Base-by-base conservation (phyloP, 768 basidiomycete species). In the Pulveroboletus sp. region DNA sequence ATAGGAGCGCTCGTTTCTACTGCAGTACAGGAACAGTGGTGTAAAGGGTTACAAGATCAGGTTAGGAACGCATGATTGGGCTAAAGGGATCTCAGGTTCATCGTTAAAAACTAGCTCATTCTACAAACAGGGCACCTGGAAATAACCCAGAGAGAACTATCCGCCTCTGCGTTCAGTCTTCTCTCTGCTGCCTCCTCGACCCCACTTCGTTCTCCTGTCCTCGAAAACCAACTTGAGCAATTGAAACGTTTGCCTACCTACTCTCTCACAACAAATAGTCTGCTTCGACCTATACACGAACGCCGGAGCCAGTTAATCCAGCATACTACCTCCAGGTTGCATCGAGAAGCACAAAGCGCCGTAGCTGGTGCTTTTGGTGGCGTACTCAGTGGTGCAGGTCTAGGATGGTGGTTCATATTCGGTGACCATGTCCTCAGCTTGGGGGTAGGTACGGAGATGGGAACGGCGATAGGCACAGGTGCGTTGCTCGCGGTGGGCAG, bases 41-140 rank as follows among this genome's bases (percentile, higher is more conserved):
- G 72, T 39, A 68, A 64, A 53, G 74, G 71, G 2, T 67, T 84
- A 15, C 79, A 84, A 58, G 70, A 71, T 60, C 70, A 78, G 69
- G 82, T 80, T 50, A 31, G 43, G 44, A 13, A n/a, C 15, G 26
- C 45, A 35, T 30, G 36, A 10, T 38, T 33, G 13, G 28, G 8
- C 17, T 47, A 2, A 3, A 11, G 10, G 3, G 39, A 31, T 43
- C 32, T 46, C 43, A 32, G 14, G 17, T n/a, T 49, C 18, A 50
- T 41, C 9, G 14, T 27, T 40, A 18, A 32, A 30, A 39, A 32
- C 36, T 8, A 89, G 86, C 73, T 89, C 33, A 73, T 83, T 35
- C 74, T 82, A 43, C 79, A 86, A 47, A 76, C 83, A 1, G 87
- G 88, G 13, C 72, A 76, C 24, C 71, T 90, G 10, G 65, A 75